These are phyloP conservation scores for Solanum pinnatisectum DNA, from an alignment of 257 asterid species.

Conservation along the genomic window DNA sequence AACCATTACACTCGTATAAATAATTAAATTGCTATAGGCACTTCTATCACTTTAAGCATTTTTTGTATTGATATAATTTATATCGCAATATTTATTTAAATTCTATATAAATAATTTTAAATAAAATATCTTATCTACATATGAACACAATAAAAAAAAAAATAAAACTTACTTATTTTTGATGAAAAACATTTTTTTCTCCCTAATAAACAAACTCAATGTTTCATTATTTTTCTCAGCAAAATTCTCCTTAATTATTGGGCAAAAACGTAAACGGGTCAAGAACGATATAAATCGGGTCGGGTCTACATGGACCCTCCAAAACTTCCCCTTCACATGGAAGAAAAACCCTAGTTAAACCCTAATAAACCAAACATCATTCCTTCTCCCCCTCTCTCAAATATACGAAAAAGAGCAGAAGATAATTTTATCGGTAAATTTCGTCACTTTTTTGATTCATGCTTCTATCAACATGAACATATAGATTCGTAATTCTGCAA, in stretches of 20 bases:
- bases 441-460: background rate
- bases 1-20: too few species aligned
- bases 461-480: background rate
- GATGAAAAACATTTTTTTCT: background rate
- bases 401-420: background rate
- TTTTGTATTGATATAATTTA: too few species aligned
- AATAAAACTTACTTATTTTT: background rate
- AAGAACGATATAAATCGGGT: background rate
- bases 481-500: background rate
- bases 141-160: background rate
- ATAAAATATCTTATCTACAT: background rate
- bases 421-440: background rate
- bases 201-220: background rate
- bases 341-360: background rate
- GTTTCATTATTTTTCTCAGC: background rate
- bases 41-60: background rate
- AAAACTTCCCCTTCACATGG: background rate
- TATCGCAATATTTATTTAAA: too few species aligned
- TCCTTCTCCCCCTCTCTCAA: background rate
- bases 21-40: background rate
- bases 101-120: too few species aligned
- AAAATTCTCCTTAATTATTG: too few species aligned
- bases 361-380: background rate
- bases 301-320: background rate
- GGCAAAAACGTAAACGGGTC: background rate